A percentile compares a stretch with the other conserved stretches of the same genome.
Evolutionary conservation across 176 grass and related monocot genomes (phyloP).

Genomic region (Hyparrhenia diplandra): DNA sequence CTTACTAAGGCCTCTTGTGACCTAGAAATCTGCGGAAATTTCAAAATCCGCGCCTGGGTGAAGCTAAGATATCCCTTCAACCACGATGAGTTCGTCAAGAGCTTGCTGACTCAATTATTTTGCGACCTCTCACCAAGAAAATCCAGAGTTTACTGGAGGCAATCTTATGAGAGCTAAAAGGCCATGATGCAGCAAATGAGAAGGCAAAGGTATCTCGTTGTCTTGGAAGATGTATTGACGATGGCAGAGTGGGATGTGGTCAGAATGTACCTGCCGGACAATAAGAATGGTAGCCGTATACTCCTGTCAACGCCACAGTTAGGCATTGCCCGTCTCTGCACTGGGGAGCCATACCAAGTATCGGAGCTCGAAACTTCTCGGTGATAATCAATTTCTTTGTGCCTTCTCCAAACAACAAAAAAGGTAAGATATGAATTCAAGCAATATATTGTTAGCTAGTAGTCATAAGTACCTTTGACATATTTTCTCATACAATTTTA

Average conservation of each 20-base stretch:
- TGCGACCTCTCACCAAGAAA: neutral
- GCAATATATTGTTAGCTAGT: too few relatives aligned
- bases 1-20: accelerated
- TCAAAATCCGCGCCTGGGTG: neutral
- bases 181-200: too few relatives aligned
- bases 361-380: neutral
- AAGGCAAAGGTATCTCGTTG: neutral
- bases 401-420: too few relatives aligned
- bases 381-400: neutral
- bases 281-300: neutral
- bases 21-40: neutral
- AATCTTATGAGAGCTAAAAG: neutral
- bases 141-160: too few relatives aligned
- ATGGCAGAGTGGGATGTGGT: neutral
- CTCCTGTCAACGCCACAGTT: neutral
- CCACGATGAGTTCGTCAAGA: neutral
- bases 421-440: too few relatives aligned
- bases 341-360: neutral
- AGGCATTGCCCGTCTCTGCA: neutral
- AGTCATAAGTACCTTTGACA: too few relatives aligned
- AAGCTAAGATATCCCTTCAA: neutral
- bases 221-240: neutral
- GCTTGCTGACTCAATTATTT: neutral
- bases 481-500: too few relatives aligned
- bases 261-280: neutral